Conservation (phyloP, 495 filamentous ascomycete species). For the Aspergillus leporis region DNA sequence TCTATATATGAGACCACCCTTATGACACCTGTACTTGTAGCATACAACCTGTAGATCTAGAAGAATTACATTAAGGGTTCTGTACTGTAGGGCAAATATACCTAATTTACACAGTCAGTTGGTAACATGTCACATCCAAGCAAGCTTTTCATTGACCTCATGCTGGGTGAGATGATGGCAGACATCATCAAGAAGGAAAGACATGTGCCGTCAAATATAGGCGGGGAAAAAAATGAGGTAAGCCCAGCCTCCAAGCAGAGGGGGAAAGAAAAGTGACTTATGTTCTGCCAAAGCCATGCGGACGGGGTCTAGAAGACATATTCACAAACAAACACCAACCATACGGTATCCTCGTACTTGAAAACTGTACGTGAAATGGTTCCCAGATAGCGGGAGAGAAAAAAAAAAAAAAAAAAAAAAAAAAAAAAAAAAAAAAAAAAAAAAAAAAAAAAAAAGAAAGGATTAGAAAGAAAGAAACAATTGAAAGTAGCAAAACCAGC, state of each 20-base stretch:
- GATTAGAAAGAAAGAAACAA: conserved; percentile 2
- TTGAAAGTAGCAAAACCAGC: conserved; percentile 7
- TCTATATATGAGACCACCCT: not conserved
- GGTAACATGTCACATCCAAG: not conserved
- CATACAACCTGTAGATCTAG: not conserved
- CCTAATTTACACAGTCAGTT: not conserved
- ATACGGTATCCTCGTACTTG: not conserved
- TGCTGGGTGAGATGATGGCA: not conserved
- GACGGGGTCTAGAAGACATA: conserved; percentile 1
- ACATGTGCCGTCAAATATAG: not conserved
- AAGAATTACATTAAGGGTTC: not conserved
- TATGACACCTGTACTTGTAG: not conserved
- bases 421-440: not conserved
- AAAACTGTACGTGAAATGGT: conserved; percentile 2
- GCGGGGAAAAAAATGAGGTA: not conserved
- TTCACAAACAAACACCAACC: conserved; percentile 11
- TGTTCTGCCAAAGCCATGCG: conserved; percentile 2
- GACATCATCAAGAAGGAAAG: not conserved
- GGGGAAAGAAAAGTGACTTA: conserved; percentile 3
- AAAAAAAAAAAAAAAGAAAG: not conserved
- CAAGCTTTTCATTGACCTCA: conserved; percentile 1
- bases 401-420: not conserved
- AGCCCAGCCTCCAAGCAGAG: conserved; percentile 1
- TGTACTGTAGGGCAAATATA: not conserved
- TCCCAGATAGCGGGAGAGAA: not conserved